Conservation (phyloP, 2,329 filamentous ascomycete genomes). For the Alternaria tenuissima region DNA sequence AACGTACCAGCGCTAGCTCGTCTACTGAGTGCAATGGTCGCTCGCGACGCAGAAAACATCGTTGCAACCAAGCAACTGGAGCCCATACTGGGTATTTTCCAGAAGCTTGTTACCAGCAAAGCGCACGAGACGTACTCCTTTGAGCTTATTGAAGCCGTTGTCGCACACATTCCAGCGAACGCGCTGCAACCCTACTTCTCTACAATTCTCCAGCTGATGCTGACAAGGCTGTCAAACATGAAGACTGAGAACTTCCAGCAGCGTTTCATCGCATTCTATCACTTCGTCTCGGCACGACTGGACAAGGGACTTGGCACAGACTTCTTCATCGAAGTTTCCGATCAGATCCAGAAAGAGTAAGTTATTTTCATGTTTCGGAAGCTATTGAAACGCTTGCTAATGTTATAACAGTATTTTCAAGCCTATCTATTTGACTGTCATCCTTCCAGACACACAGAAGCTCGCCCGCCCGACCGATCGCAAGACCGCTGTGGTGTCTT, state of each 20-base stretch:
- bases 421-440: slow-evolving; percentile 83
- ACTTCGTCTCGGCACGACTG: slow-evolving; percentile 81
- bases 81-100: slow-evolving; percentile 92
- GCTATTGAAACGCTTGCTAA: slow-evolving; percentile 24
- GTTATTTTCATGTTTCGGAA: slow-evolving; percentile 20
- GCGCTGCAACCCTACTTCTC: slow-evolving; percentile 80
- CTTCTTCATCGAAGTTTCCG: slow-evolving; percentile 87
- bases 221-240: slow-evolving; percentile 74
- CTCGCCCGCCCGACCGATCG: slow-evolving; percentile 87
- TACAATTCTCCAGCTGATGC: slow-evolving; percentile 81
- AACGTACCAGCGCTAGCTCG: slow-evolving; percentile 92
- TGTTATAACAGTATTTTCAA: slow-evolving; percentile 70
- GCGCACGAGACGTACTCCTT: slow-evolving; percentile 87
- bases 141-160: slow-evolving; percentile 84
- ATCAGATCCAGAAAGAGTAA: slow-evolving; percentile 76
- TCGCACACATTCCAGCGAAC: slow-evolving; percentile 76
- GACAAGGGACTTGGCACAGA: slow-evolving; percentile 88
- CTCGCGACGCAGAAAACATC: slow-evolving; percentile 76
- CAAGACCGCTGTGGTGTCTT: slow-evolving; percentile 90
- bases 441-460: slow-evolving; percentile 88
- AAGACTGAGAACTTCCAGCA: slow-evolving; percentile 85
- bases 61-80: slow-evolving; percentile 82
- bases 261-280: slow-evolving; percentile 93
- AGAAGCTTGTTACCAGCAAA: slow-evolving; percentile 83
- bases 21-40: slow-evolving; percentile 83